Base-by-base conservation (phyloP, 129 eudicot species). In the Lactuca saligna region DNA sequence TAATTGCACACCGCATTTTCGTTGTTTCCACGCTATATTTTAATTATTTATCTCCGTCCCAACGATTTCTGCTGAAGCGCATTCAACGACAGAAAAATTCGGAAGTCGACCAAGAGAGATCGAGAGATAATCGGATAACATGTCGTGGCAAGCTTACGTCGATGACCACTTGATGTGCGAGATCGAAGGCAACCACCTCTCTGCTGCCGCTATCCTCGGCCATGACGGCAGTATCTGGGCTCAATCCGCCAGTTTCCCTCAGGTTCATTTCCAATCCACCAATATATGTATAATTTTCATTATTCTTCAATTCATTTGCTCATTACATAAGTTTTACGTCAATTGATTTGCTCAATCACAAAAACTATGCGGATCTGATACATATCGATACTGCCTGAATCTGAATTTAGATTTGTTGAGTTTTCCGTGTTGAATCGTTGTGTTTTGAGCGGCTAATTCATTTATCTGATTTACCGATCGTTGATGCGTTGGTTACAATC, bases 101-200 rank as follows among this genome's bases (percentile, higher is more conserved):
- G 49, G 17, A 46, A 46, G 51, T 46, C 51, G n/a, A 46, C n/a
- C n/a, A 1, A 10, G 38, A 35, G 35, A 46, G 53, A 56, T 35
- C 59, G 34, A 61, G 63, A 53, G 35, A 44, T 60, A 29, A 66
- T 67, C 76, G 55, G 61, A 75, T 20, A 79, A 57, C 57, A 82
- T 86, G 91, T 86, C 91, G 88, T 86, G 91, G 91, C 91, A 86
- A 81, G 63, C 88, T 7, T 86, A 86, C 78, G 88, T 86, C 34
- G 92, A 86, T 41, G 92, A 86, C n/a, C 92, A 86, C 82, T 72
- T 86, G 67, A 81, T 86, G 86, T 81, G 86, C 88, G 93, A 86
- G 17, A 74, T 81, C 64, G 93, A 86, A 29, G 88, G 86, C n/a
- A 74, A 71, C 54, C 81, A 61, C 41, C 93, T 86, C 81, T 25